A percentile compares a stretch with the other conserved stretches of the same genome.
Conservation (phyloP, 2,329 filamentous ascomycete genomes). For the Fusarium miscanthi region DNA sequence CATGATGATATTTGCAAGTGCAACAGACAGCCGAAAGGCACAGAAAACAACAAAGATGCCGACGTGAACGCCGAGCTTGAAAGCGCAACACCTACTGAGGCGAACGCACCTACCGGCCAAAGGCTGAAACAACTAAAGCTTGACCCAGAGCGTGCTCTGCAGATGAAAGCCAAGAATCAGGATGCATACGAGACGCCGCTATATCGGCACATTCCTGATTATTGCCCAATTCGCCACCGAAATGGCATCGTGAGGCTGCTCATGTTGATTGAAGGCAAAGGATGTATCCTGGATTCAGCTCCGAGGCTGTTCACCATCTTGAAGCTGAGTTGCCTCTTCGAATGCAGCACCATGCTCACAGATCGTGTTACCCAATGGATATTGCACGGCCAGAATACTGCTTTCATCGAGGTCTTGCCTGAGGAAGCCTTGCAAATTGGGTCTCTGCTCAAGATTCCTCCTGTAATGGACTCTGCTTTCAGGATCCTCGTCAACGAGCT, state of each 20-base stretch:
- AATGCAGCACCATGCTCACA: constrained; percentile 58
- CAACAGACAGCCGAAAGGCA: constrained; percentile 4
- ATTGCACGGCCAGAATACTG: constrained; percentile 62
- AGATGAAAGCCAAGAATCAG: constrained; percentile 39
- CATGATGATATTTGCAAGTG: constrained; percentile 57
- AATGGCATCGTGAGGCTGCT: constrained; percentile 72
- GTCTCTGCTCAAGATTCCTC: constrained; percentile 56
- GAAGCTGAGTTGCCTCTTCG: constrained; percentile 69
- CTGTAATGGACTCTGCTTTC: constrained; percentile 63
- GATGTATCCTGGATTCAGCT: constrained; percentile 71
- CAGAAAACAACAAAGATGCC: not conserved
- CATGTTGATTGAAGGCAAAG: constrained; percentile 65
- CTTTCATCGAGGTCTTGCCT: constrained; percentile 72
- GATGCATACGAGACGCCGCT: constrained; percentile 42
- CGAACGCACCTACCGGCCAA: not conserved
- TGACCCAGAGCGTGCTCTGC: constrained; percentile 19
- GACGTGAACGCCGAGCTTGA: not conserved
- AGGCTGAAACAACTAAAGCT: not conserved
- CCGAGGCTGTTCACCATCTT: constrained; percentile 75
- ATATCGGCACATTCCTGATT: constrained; percentile 62
- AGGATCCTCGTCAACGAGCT: constrained; percentile 71
- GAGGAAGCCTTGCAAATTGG: constrained; percentile 71
- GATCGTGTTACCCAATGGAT: constrained; percentile 70
- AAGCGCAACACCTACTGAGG: too few species aligned
- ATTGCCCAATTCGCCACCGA: constrained; percentile 72